Evolutionary conservation across 2,329 filamentous ascomycete genomes (phyloP).

Genomic region (Ceratocystis destructans): DNA sequence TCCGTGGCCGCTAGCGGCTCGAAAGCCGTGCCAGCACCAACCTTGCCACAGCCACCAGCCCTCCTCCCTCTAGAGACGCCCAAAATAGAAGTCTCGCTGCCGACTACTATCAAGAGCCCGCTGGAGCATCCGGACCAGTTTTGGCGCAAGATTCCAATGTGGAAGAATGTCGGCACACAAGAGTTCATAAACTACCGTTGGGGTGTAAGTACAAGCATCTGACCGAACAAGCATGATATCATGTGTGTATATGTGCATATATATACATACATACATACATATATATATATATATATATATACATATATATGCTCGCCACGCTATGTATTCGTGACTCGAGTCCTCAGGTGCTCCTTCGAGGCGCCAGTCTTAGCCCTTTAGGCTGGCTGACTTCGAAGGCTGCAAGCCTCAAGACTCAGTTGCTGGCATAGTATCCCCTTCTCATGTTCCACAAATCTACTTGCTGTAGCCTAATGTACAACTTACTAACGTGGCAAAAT

Average conservation of each 20-base stretch:
- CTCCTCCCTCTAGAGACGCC: neutral
- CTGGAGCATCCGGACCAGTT: constrained; percentile 28
- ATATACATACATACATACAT: no score
- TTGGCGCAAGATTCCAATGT: constrained; percentile 38
- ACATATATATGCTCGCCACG: no score
- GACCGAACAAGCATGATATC: neutral
- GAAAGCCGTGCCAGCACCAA: neutral
- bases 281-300: no score
- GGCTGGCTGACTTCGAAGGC: no score
- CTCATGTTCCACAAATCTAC: neutral
- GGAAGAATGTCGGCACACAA: constrained; percentile 34
- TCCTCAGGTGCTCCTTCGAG: no score
- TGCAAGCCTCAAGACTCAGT: neutral
- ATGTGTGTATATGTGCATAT: no score
- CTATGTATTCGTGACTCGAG: no score
- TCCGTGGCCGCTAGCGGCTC: neutral
- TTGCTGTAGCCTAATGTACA: neutral
- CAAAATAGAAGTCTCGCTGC: neutral
- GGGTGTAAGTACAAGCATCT: constrained; percentile 33
- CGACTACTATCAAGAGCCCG: neutral
- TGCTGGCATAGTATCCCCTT: neutral
- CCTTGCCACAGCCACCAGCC: neutral
- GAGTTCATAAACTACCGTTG: constrained; percentile 42
- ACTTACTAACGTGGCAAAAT: neutral
- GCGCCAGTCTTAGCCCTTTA: no score